Conservation (phyloP, 2,329 filamentous ascomycete species). For the Dothistroma pini region DNA sequence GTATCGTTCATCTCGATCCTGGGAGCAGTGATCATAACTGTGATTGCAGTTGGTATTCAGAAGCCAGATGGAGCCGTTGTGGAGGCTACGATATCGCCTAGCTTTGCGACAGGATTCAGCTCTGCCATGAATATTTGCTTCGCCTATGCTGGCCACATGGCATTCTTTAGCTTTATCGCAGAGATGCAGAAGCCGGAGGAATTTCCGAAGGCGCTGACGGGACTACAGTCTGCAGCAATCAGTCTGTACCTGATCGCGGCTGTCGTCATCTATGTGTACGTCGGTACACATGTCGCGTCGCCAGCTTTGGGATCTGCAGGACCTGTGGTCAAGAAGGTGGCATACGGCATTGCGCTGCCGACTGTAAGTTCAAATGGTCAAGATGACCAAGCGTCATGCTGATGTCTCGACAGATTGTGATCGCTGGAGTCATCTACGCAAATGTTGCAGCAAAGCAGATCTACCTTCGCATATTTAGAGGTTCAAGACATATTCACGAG, state of each 20-base stretch:
- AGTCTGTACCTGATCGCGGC: slow-evolving; percentile 62
- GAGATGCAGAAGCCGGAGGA: slow-evolving; percentile 61
- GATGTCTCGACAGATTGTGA: slow-evolving; percentile 50
- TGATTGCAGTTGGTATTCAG: slow-evolving; percentile 7
- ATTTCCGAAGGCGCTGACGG: slow-evolving; percentile 59
- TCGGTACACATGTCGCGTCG: slow-evolving; percentile 58
- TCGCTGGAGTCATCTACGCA: slow-evolving; percentile 66
- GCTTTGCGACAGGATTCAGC: slow-evolving; percentile 54
- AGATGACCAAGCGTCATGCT: neutral
- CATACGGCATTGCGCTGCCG: slow-evolving; percentile 65
- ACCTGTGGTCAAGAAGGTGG: slow-evolving; percentile 54
- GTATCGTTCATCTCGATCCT: slow-evolving; percentile 52
- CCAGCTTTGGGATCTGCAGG: slow-evolving; percentile 63
- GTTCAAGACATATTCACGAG: slow-evolving; percentile 47
- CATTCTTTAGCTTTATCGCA: slow-evolving; percentile 62
- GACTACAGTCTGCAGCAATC: slow-evolving; percentile 58
- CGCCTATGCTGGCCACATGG: slow-evolving; percentile 61
- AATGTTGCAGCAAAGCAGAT: slow-evolving; percentile 64
- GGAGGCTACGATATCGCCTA: slow-evolving; percentile 5
- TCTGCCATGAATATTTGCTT: slow-evolving; percentile 67
- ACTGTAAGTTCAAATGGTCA: slow-evolving; percentile 38
- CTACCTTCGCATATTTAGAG: slow-evolving; percentile 60
- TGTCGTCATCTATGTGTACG: slow-evolving; percentile 63
- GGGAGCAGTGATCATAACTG: slow-evolving; percentile 52
- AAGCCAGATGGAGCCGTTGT: neutral